These are phyloP conservation scores for Linum tenue DNA, from an alignment of 345 rosid species.

Conservation along the genomic window DNA sequence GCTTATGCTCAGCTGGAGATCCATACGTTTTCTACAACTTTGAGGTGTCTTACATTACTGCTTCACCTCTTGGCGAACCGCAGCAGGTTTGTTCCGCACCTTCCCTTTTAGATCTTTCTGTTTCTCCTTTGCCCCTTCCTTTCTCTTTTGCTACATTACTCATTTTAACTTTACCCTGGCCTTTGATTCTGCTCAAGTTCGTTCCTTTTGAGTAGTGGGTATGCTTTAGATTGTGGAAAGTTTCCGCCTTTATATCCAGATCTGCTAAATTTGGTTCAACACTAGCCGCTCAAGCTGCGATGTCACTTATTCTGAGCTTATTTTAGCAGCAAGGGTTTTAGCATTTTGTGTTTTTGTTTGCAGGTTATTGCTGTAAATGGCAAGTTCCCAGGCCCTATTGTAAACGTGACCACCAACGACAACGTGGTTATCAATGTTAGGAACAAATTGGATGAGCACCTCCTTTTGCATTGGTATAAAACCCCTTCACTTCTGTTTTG, in stretches of 20 bases:
- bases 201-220: constrained; percentile 12
- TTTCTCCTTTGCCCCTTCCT: background rate
- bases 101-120: constrained; percentile 24
- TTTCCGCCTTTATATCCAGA: constrained; percentile 39
- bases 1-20: constrained; percentile 62
- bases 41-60: constrained; percentile 84
- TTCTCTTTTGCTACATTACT: constrained; percentile 5
- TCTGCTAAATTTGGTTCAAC: constrained; percentile 25
- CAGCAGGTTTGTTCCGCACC: constrained; percentile 49
- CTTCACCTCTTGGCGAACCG: constrained; percentile 94
- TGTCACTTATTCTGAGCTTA: constrained; percentile 9
- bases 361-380: constrained; percentile 96
- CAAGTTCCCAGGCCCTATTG: constrained; percentile 83
- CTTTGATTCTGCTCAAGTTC: constrained; percentile 17
- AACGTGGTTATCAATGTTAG: constrained; percentile 74
- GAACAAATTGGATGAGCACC: constrained; percentile 77
- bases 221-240: constrained; percentile 22
- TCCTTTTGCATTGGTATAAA: constrained; percentile 79
- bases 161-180: constrained; percentile 2
- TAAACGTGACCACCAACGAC: constrained; percentile 86
- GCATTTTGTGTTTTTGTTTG: background rate
- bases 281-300: background rate
- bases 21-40: constrained; percentile 56
- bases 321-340: background rate
- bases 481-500: background rate